Evolutionary conservation across 495 filamentous ascomycete genomes (phyloP).

Genomic region (Lophiotrema nucula): DNA sequence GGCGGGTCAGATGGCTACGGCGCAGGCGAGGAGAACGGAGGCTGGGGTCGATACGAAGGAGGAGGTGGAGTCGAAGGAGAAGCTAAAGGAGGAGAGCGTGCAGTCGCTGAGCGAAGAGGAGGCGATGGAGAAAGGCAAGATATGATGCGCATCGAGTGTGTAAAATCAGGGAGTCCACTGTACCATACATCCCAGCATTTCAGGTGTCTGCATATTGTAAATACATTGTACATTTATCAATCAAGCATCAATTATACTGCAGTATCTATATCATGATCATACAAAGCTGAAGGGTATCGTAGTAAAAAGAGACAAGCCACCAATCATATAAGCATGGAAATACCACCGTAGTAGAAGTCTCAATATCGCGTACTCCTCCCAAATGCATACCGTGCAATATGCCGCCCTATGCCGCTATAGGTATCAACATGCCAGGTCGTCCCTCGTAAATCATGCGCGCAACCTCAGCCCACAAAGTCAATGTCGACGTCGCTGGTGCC

Average conservation of each 20-base stretch:
- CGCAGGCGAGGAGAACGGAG: conserved; percentile 26
- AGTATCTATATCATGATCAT: conserved; percentile 7
- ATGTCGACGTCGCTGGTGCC: not conserved
- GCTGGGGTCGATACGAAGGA: conserved; percentile 19
- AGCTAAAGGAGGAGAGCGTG: conserved; percentile 21
- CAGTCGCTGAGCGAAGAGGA: not conserved
- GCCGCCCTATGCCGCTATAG: conserved; percentile 1
- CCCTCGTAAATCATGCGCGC: conserved; percentile 7
- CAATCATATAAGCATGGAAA: conserved; percentile 4
- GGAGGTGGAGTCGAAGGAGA: conserved; percentile 32
- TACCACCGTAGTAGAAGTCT: conserved; percentile 4
- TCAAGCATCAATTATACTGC: not conserved
- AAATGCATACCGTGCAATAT: not conserved
- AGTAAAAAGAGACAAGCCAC: conserved; percentile 9
- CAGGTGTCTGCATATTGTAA: too few species aligned
- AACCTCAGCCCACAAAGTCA: not conserved
- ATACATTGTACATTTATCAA: not conserved
- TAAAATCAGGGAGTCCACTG: too few species aligned
- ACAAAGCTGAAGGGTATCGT: conserved; percentile 30
- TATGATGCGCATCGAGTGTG: too few species aligned
- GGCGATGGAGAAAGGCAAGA: not conserved
- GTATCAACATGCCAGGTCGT: conserved; percentile 1
- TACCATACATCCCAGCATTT: conserved; percentile 11
- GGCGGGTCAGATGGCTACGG: conserved; percentile 13
- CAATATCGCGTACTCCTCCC: too few species aligned